Conservation (phyloP, 148 eudicot species). For the Vaccinium corymbosum region DNA sequence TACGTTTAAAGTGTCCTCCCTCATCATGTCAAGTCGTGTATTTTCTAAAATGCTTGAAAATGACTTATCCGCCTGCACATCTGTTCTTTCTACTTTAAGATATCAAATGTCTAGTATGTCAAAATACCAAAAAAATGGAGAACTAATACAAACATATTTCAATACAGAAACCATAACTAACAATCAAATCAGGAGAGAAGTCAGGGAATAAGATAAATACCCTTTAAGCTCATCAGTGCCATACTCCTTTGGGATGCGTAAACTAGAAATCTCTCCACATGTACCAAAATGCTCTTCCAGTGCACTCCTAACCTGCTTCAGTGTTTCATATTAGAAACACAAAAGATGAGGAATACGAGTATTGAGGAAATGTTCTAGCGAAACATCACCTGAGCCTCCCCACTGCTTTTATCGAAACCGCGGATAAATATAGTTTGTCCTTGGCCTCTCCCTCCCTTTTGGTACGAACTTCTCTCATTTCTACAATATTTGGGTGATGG, state of each 20-base stretch:
- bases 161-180: neutral
- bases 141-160: neutral
- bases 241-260: conserved; percentile 53
- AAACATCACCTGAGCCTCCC: conserved; percentile 53
- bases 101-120: neutral
- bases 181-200: neutral
- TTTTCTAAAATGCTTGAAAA: neutral
- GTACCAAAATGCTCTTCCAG: conserved; percentile 57
- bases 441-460: conserved; percentile 43
- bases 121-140: neutral
- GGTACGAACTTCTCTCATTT: conserved; percentile 46
- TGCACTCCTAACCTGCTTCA: conserved; percentile 51
- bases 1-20: neutral
- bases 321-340: neutral
- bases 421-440: conserved; percentile 47
- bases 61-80: neutral
- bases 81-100: neutral
- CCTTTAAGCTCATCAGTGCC: conserved; percentile 54
- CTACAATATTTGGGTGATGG: conserved; percentile 13
- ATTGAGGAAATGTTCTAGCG: neutral
- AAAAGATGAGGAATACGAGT: neutral
- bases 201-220: conserved; percentile 28
- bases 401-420: conserved; percentile 56
- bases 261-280: conserved; percentile 78
- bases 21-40: neutral